Percentiles rank a stretch among this genome's conserved stretches.
Evolutionary conservation across 2,329 filamentous ascomycete genomes (phyloP).

Genomic region (Macroventuria anomochaeta): DNA sequence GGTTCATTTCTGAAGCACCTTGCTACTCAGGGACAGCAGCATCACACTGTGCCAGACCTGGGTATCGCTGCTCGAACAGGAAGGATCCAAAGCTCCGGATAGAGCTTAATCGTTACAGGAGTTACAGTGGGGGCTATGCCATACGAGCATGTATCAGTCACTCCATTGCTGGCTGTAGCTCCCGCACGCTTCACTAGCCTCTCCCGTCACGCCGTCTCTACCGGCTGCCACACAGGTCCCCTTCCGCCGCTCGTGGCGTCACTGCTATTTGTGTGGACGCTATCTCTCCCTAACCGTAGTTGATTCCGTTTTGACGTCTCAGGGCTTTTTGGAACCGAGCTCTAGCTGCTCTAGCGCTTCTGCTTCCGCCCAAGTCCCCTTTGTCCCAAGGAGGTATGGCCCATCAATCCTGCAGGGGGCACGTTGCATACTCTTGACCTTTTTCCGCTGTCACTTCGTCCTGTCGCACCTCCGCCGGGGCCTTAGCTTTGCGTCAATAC

Average conservation of each 20-base stretch:
- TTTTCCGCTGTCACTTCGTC: constrained; percentile 20
- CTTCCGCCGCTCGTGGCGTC: constrained; percentile 42
- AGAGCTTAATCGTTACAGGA: constrained; percentile 39
- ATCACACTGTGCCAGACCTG: constrained; percentile 23
- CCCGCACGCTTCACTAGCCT: constrained; percentile 49
- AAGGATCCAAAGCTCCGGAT: constrained; percentile 33
- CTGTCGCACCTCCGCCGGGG: constrained; percentile 19
- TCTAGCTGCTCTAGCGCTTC: constrained; percentile 46
- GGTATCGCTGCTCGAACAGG: constrained; percentile 26
- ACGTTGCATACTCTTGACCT: constrained; percentile 34
- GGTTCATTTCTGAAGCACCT: constrained; percentile 19
- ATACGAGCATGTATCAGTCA: constrained; percentile 47
- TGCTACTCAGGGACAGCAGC: constrained; percentile 21
- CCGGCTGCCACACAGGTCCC: constrained; percentile 42
- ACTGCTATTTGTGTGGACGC: constrained; percentile 47
- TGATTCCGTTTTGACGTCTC: constrained; percentile 40
- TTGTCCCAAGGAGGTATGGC: constrained; percentile 48
- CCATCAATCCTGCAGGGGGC: constrained; percentile 36
- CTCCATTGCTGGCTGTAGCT: constrained; percentile 42
- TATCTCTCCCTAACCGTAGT: constrained; percentile 31
- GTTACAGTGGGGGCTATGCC: constrained; percentile 51
- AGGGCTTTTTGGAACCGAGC: constrained; percentile 40
- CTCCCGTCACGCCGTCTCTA: constrained; percentile 41
- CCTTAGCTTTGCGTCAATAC: constrained; percentile 21
- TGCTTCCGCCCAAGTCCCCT: constrained; percentile 42